Evolutionary conservation across 345 rosid species (phyloP), one percentile per base, ranked within the genome.

Genomic region (Durio zibethinus): DNA sequence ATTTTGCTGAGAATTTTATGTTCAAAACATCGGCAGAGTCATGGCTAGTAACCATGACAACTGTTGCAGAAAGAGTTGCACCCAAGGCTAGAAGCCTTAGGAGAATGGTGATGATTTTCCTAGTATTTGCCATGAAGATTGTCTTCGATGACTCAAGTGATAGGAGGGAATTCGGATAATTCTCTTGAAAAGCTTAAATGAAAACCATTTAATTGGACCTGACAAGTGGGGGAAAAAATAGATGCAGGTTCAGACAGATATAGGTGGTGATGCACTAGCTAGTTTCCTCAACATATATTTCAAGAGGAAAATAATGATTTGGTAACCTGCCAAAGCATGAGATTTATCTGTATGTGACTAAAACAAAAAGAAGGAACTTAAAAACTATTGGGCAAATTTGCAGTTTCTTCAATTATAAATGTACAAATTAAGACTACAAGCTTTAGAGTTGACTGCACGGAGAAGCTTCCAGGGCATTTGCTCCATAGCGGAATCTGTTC

Each of bases 1-100:
- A 90, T 72, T 88, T 88, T 3, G 87, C 91, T 7, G 82, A 80
- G 80, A 88, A 88, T n/a, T 87, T 90, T 36, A 90, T 54, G 82
- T 87, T 86, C 57, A 90, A 72, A 14, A 90, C 91, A 25, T 76
- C 38, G 8, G 90, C 61, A 0, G 87, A 78, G 75, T 85, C 87
- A 9, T 81, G 89, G 83, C 86, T 86, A 0, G 85, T 83, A 25
- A 81, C 73, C 92, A 90, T 90, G 63, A 82, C 42, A 8, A 78
- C 80, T 11, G 82, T n/a, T 25, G 90, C 89, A 33, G 84, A 67
- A 18, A 80, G 38, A 4, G 84, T 80, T 7, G 88, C 86, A 62
- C 81, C 86, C 47, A 88, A 68, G 29, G 88, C 85, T 1, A 88
- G 74, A 36, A 87, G 77, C 89, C 91, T 83, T 7, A 88, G 81